A percentile compares a stretch with the other conserved stretches of the same genome.
Evolutionary conservation across 495 filamentous ascomycete genomes (phyloP).

Genomic region (Durotheca rogersii): DNA sequence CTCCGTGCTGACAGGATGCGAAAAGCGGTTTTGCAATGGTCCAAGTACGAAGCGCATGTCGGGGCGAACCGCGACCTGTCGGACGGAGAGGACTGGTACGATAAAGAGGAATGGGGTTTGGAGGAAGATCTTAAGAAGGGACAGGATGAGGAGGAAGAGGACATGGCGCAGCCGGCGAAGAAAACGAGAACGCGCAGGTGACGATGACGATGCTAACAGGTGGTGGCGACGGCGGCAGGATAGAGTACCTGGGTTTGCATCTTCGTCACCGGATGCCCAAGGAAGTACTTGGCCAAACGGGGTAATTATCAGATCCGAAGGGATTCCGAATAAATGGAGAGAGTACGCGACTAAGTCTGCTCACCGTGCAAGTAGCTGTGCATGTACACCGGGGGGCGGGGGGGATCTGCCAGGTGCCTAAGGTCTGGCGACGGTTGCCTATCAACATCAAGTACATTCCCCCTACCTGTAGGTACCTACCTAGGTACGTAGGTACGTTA

Average conservation of each 20-base stretch:
- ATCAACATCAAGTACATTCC: too few relatives aligned
- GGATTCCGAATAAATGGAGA: slow-evolving; percentile 1
- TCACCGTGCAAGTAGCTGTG: too few relatives aligned
- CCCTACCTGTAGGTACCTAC: too few relatives aligned
- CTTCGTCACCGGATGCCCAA: slow-evolving; percentile 21
- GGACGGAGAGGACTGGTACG: slow-evolving; percentile 96
- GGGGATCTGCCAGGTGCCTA: too few relatives aligned
- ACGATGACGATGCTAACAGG: slow-evolving; percentile 6
- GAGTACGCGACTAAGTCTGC: too few relatives aligned
- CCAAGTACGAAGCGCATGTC: slow-evolving; percentile 84
- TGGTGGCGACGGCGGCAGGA: background rate
- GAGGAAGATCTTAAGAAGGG: slow-evolving; percentile 87
- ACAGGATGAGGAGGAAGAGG: slow-evolving; percentile 86
- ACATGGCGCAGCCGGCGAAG: slow-evolving; percentile 68
- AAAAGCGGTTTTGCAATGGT: slow-evolving; percentile 76
- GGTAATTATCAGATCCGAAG: background rate
- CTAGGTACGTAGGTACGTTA: background rate
- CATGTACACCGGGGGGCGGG: too few relatives aligned
- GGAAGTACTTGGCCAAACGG: slow-evolving; percentile 11
- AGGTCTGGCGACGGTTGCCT: too few relatives aligned
- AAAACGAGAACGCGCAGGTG: slow-evolving; percentile 67
- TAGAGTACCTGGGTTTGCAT: too few relatives aligned
- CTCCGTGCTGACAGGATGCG: slow-evolving; percentile 76
- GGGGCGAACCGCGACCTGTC: slow-evolving; percentile 70
- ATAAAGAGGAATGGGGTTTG: slow-evolving; percentile 83